These are phyloP conservation scores for Candida sithepensis DNA, from an alignment of 805 yeast species.

Conservation along the genomic window DNA sequence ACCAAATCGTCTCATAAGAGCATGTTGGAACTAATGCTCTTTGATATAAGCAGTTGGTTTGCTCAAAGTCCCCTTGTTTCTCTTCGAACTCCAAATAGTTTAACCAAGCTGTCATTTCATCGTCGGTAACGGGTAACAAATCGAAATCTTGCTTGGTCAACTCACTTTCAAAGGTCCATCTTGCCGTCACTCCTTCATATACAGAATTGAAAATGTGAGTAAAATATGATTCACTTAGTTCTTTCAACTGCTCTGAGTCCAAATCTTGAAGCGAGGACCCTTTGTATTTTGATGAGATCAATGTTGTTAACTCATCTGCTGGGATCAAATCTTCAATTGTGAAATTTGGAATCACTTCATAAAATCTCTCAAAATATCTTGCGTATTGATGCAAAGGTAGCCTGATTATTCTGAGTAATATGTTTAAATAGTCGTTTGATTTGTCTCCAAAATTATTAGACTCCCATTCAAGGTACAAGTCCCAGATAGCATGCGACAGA, in stretches of 20 bases:
- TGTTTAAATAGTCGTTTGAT: conserved; percentile 35
- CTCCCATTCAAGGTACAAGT: conserved; percentile 64
- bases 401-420: conserved; percentile 43
- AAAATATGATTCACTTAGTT: conserved; percentile 41
- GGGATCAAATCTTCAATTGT: conserved; percentile 31
- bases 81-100: conserved; percentile 54
- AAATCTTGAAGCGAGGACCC: conserved; percentile 8
- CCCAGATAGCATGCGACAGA: conserved; percentile 81
- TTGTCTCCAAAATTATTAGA: conserved; percentile 30
- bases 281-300: conserved; percentile 19
- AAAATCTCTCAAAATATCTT: conserved; percentile 56
- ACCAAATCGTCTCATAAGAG: conserved; percentile 60
- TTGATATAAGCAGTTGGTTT: conserved; percentile 55
- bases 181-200: conserved; percentile 48
- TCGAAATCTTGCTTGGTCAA: conserved; percentile 59
- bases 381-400: conserved; percentile 88
- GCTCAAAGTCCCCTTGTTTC: conserved; percentile 21
- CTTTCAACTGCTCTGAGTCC: conserved; percentile 14
- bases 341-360: conserved; percentile 35
- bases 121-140: conserved; percentile 39
- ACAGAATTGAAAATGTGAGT: conserved; percentile 41
- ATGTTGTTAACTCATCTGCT: conserved; percentile 25
- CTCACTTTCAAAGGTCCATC: conserved; percentile 72
- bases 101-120: conserved; percentile 54
- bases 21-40: conserved; percentile 73